Evolutionary conservation across 768 basidiomycete species (phyloP).

Genomic region (Roridomyces roridus): DNA sequence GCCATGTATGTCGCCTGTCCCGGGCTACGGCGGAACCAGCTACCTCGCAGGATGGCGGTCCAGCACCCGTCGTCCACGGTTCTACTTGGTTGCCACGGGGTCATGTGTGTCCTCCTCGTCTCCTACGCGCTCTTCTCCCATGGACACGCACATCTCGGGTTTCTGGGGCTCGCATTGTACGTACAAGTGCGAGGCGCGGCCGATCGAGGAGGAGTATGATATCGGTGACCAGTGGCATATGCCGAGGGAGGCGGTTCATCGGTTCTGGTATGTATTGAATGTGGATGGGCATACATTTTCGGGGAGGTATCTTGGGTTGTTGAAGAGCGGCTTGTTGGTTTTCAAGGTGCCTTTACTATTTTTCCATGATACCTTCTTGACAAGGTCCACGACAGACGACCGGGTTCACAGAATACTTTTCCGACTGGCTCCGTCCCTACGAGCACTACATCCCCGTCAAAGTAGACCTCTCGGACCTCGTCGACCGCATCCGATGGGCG

Average conservation of each 20-base stretch:
- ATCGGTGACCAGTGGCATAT: constrained; percentile 1
- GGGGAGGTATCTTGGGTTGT: constrained; percentile 22
- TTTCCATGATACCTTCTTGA: not conserved
- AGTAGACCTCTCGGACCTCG: constrained; percentile 11
- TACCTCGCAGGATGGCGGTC: too few relatives aligned
- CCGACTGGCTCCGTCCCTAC: constrained; percentile 18
- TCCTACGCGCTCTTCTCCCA: too few relatives aligned
- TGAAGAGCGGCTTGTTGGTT: constrained; percentile 24
- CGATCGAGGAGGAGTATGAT: constrained; percentile 13
- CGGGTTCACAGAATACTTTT: constrained; percentile 19
- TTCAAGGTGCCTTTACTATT: constrained; percentile 15
- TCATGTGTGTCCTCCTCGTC: too few relatives aligned
- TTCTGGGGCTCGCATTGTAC: constrained; percentile 22
- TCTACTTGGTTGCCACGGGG: too few relatives aligned
- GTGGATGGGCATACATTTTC: constrained; percentile 26
- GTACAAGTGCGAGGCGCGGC: constrained; percentile 19
- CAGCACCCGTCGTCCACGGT: too few relatives aligned
- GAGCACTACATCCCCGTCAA: constrained; percentile 18
- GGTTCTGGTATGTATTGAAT: constrained; percentile 23
- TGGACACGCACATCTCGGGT: constrained; percentile 20
- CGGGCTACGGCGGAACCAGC: too few relatives aligned
- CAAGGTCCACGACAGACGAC: constrained; percentile 1
- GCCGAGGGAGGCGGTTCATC: constrained; percentile 22
- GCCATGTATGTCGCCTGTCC: too few relatives aligned
- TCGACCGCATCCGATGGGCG: too few relatives aligned